phyloP scores from a whole-genome alignment of 306 rosid species.

The Vigna radiata region DNA sequence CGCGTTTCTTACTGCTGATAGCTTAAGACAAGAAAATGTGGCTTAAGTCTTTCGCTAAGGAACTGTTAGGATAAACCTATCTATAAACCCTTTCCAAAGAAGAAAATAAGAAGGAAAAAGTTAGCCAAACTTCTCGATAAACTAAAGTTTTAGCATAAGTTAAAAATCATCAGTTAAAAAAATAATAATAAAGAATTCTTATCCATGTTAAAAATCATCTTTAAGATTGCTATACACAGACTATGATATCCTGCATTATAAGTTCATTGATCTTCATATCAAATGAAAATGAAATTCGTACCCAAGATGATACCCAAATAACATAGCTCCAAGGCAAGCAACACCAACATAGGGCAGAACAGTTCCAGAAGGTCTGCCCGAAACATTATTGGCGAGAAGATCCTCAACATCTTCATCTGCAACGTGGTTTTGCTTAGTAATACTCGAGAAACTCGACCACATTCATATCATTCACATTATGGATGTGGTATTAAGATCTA shows the following conservation, averaged over 20 bases:
- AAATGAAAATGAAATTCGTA: conserved; percentile 48
- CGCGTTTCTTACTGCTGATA: conserved; percentile 10
- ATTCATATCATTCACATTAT: neutral
- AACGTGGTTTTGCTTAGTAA: conserved; percentile 28
- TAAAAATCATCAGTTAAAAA: too few species aligned
- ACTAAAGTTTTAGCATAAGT: too few species aligned
- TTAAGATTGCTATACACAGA: neutral
- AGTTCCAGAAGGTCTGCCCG: conserved; percentile 77
- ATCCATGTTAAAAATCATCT: too few species aligned
- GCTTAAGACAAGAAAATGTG: neutral
- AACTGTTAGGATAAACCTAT: too few species aligned
- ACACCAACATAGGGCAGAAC: conserved; percentile 92
- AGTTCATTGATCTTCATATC: conserved; percentile 7
- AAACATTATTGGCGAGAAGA: conserved; percentile 49
- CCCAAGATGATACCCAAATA: conserved; percentile 99
- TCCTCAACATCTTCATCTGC: conserved; percentile 82
- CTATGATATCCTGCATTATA: neutral
- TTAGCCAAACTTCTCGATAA: too few species aligned
- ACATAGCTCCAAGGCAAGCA: conserved; percentile 94
- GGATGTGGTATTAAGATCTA: neutral
- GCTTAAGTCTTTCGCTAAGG: neutral
- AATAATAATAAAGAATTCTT: too few species aligned
- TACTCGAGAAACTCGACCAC: neutral
- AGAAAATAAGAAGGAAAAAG: too few species aligned
- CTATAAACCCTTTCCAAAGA: too few species aligned